Conservation (phyloP, 73 alveolate species). For the Uronychia setigera region DNA sequence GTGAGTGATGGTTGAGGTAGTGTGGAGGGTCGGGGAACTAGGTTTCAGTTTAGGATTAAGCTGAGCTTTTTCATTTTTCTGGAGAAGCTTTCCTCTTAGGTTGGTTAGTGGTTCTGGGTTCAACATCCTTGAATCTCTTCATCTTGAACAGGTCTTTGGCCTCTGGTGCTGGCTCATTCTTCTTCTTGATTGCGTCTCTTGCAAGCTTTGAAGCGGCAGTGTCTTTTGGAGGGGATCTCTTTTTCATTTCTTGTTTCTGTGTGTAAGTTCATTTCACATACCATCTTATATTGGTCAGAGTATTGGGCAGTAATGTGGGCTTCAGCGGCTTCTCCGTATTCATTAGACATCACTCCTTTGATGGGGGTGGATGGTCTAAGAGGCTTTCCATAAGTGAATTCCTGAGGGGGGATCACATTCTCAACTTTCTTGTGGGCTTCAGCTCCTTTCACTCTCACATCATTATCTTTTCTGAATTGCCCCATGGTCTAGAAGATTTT, state of each 20-base stretch:
- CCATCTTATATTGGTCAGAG: background rate
- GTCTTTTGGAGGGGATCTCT: conserved; percentile 16
- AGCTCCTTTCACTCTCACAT: conserved; percentile 27
- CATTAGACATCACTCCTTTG: conserved; percentile 36
- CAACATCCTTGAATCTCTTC: conserved; percentile 55
- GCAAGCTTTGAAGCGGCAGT: conserved; percentile 11
- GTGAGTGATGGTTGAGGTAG: no score
- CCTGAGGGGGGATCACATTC: conserved; percentile 32
- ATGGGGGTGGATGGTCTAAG: conserved; percentile 47
- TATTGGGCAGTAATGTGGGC: conserved; percentile 5
- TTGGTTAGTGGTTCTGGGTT: conserved; percentile 72
- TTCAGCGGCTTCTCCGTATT: conserved; percentile 44
- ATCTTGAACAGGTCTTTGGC: conserved; percentile 40
- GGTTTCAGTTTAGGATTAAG: no score
- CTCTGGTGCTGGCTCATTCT: conserved; percentile 1
- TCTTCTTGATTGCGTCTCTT: conserved; percentile 16
- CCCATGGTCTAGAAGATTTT: background rate
- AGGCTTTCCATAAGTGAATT: conserved; percentile 42
- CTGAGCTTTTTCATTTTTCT: no score
- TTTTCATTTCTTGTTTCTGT: background rate
- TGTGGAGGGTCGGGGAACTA: no score
- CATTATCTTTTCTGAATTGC: conserved; percentile 26
- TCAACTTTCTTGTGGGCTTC: background rate
- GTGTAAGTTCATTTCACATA: no score
- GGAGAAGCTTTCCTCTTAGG: no score